phyloP scores from a whole-genome alignment of 495 filamentous ascomycete species.

The Thermothielavioides terrestris region DNA sequence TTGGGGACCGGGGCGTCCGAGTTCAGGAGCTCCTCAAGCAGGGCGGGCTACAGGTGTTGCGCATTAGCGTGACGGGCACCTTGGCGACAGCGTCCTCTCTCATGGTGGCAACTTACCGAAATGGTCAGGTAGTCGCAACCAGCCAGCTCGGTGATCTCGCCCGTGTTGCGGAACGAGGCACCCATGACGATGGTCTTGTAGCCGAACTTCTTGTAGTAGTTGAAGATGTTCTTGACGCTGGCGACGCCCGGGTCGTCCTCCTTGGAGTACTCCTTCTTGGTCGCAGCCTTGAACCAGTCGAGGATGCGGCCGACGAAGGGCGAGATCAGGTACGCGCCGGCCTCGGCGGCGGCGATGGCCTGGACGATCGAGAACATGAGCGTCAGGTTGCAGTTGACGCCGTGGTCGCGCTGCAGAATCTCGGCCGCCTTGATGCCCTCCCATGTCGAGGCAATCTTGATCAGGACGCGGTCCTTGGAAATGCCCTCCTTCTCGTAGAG shows the following conservation, averaged over 20 bases:
- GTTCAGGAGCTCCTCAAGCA: conserved; percentile 89
- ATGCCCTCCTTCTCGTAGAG: conserved; percentile 90
- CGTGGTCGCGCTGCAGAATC: conserved; percentile 85
- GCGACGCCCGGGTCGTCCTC: conserved; percentile 94
- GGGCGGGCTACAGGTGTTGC: conserved; percentile 56
- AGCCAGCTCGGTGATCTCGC: conserved; percentile 95
- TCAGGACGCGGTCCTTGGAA: conserved; percentile 86
- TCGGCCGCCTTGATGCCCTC: conserved; percentile 98
- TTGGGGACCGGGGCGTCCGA: conserved; percentile 68
- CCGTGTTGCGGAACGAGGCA: conserved; percentile 89
- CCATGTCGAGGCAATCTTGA: conserved; percentile 83
- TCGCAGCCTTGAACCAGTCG: conserved; percentile 97
- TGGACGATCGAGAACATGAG: conserved; percentile 97
- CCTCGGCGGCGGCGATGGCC: conserved; percentile 94
- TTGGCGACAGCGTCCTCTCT: background rate
- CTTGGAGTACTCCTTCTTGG: conserved; percentile 83
- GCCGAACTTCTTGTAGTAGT: conserved; percentile 99
- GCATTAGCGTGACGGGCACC: conserved; percentile 20
- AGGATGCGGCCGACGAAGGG: conserved; percentile 99
- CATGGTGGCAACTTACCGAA: conserved; percentile 50
- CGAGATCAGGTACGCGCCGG: conserved; percentile 96
- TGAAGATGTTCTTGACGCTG: conserved; percentile 92
- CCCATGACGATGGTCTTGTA: conserved; percentile 99
- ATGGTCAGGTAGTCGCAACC: conserved; percentile 99
- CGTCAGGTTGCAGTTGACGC: conserved; percentile 96